phyloP scores from a whole-genome alignment of 805 yeast genomes.

The Candida suzukii region DNA sequence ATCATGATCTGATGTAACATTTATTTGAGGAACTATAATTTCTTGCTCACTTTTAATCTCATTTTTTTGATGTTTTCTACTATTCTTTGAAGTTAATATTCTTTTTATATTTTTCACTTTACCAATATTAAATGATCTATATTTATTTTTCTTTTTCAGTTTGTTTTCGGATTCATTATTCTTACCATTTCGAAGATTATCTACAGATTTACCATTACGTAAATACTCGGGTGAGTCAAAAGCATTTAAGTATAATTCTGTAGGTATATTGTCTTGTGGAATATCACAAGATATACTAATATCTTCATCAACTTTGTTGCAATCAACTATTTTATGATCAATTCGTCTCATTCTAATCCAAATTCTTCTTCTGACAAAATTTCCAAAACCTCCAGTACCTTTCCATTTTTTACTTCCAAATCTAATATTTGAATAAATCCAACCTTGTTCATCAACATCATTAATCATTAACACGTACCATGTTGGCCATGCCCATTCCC shows the following conservation, averaged over 20 bases:
- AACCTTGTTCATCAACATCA: slow-evolving; percentile 54
- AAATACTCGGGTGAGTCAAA: neutral
- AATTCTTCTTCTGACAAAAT: slow-evolving; percentile 41
- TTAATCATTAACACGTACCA: slow-evolving; percentile 49
- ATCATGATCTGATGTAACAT: neutral
- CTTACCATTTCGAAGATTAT: neutral
- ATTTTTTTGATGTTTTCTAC: neutral
- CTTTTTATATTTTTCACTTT: neutral
- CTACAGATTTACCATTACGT: no score
- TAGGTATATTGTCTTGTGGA: neutral
- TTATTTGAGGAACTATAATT: neutral
- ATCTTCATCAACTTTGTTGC: neutral
- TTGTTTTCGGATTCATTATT: neutral
- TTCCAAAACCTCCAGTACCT: slow-evolving; percentile 42
- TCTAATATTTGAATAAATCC: slow-evolving; percentile 40
- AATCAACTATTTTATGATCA: neutral
- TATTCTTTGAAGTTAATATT: neutral
- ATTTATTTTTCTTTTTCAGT: neutral
- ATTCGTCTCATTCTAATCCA: slow-evolving; percentile 39
- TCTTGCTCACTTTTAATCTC: neutral
- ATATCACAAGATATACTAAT: neutral
- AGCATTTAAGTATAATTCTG: neutral
- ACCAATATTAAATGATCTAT: neutral
- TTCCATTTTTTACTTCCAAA: slow-evolving; percentile 41
- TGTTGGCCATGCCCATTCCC: slow-evolving; percentile 50